A percentile compares a stretch with the other conserved stretches of the same genome.
Evolutionary conservation across 768 basidiomycete genomes (phyloP).

Genomic region (Pulveroboletus frians): DNA sequence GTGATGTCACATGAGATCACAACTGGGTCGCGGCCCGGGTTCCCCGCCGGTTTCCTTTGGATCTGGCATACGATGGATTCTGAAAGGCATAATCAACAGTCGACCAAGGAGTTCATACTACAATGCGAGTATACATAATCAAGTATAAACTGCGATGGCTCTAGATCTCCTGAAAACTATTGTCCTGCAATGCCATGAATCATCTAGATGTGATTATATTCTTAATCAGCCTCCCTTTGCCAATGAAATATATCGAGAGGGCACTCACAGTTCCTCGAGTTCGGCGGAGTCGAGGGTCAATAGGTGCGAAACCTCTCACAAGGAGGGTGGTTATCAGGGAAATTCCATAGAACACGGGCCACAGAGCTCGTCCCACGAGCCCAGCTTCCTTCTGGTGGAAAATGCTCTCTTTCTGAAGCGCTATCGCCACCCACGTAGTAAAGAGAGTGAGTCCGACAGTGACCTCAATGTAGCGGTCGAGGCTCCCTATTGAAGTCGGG

Average conservation of each 20-base stretch:
- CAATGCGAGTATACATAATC: background rate
- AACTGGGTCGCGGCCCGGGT: too few species aligned
- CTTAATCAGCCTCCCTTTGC: background rate
- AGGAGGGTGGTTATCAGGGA: background rate
- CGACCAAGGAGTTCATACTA: slow-evolving; percentile 1
- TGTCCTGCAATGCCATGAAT: background rate
- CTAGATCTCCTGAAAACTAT: background rate
- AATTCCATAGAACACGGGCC: slow-evolving; percentile 20
- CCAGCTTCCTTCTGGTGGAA: slow-evolving; percentile 6
- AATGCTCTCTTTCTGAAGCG: slow-evolving; percentile 36
- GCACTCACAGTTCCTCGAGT: slow-evolving; percentile 3
- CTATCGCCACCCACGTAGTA: slow-evolving; percentile 53
- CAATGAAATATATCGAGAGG: background rate
- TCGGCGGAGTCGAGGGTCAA: background rate
- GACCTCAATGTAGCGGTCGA: slow-evolving; percentile 36
- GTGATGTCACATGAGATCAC: too few species aligned
- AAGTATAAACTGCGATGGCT: background rate
- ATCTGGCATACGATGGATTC: too few species aligned
- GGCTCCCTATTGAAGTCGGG: slow-evolving; percentile 19
- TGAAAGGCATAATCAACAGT: too few species aligned
- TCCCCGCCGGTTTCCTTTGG: too few species aligned
- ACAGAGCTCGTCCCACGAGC: slow-evolving; percentile 9
- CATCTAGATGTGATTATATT: background rate
- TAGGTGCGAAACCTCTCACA: background rate
- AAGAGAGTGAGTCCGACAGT: slow-evolving; percentile 45